phyloP scores from a whole-genome alignment of 805 yeast genomes.

The Saccharomyces kudriavzevii region DNA sequence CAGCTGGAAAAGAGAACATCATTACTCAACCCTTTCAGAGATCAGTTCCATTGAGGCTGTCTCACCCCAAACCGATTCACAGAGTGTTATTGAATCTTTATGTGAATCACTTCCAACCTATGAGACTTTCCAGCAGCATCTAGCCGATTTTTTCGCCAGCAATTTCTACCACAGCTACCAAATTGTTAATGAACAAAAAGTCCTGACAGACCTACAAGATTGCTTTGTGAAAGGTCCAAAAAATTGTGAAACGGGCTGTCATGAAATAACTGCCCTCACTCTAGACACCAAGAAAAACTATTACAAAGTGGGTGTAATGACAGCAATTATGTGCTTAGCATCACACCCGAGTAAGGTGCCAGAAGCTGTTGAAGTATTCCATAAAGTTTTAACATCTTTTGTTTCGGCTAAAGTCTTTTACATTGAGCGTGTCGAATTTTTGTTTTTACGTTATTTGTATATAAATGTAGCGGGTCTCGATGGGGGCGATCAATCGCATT shows the following conservation, averaged over 20 bases:
- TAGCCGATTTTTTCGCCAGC: conserved; percentile 6
- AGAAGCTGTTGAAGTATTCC: conserved; percentile 6
- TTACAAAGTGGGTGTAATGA: conserved; percentile 10
- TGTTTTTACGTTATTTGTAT: conserved; percentile 4
- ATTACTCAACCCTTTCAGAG: conserved; percentile 1
- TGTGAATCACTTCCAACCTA: conserved; percentile 7
- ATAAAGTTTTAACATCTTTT: conserved; percentile 9
- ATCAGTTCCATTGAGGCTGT: background rate
- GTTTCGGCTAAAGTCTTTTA: conserved; percentile 3
- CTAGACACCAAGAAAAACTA: conserved; percentile 9
- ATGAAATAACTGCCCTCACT: conserved; percentile 3
- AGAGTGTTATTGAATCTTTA: conserved; percentile 4
- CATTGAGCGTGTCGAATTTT: conserved; percentile 4
- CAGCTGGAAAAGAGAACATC: conserved; percentile 2
- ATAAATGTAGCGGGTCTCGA: conserved; percentile 5
- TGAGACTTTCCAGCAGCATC: conserved; percentile 3
- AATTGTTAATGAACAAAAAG: conserved; percentile 5
- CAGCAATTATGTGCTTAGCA: conserved; percentile 7
- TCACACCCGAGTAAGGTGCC: conserved; percentile 4
- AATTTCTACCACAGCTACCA: conserved; percentile 3
- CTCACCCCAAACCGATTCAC: background rate
- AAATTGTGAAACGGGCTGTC: conserved; percentile 2
- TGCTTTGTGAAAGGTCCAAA: conserved; percentile 9
- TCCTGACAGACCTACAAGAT: conserved; percentile 1
- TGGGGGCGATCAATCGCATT: conserved; percentile 8